Conservation (phyloP, 345 rosid genomes). For the Rhodamnia argentea region DNA sequence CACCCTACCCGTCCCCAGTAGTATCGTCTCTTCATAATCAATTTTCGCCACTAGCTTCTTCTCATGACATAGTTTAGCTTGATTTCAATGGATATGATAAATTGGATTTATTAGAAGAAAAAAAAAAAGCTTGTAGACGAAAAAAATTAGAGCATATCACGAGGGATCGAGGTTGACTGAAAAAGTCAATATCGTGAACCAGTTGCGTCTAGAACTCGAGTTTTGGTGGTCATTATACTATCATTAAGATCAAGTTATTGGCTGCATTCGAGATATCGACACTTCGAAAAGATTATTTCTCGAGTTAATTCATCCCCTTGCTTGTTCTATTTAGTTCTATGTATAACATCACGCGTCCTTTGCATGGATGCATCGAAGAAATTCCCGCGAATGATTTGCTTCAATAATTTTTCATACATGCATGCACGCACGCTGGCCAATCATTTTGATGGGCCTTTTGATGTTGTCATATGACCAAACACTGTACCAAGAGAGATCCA, state of each 20-base stretch:
- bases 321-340: background rate
- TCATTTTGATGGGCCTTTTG: background rate
- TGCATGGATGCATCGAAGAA: background rate
- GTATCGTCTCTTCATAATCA: background rate
- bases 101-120: background rate
- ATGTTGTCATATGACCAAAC: background rate
- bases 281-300: no score
- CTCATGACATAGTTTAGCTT: background rate
- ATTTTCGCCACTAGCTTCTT: background rate
- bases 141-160: background rate
- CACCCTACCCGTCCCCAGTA: background rate
- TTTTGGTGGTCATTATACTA: background rate
- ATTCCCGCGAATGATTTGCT: background rate
- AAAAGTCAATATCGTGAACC: accelerated
- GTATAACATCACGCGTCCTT: background rate
- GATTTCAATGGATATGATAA: background rate
- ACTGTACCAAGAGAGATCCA: background rate
- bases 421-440: background rate
- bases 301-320: background rate
- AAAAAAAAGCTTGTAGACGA: background rate
- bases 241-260: no score
- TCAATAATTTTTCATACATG: background rate
- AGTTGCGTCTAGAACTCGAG: background rate
- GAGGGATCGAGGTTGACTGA: background rate
- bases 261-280: no score